Evolutionary conservation across 495 filamentous ascomycete species (phyloP), one percentile per base, ranked within the genome.

Genomic region (Penicillium dipodomyicola): DNA sequence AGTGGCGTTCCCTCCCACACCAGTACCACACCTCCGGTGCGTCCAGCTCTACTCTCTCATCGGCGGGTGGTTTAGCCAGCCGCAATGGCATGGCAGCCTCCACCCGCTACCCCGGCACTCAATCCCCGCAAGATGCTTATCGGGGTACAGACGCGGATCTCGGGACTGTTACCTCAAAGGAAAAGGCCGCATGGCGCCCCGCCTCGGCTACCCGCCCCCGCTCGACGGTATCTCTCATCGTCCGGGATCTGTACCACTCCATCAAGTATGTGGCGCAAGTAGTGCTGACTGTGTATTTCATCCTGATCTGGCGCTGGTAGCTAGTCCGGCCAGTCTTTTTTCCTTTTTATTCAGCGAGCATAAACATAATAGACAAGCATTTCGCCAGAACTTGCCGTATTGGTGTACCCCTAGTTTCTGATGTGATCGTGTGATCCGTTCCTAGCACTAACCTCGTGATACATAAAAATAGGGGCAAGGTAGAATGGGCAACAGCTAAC

Each of bases 261-360:
- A 45, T 82, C 5, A 70, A 65, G 40, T 52, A 62, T 3, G 80
- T 84, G 22, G 77, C 73, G 5, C 57, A 54, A 60, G 56, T 79
- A 14, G 82, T 80, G 23, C 48, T 82, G 45, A 55, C 53, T 8
- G 74, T 77, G 57, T 86, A 85, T 67, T 61, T 77, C 56, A 79
- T 78, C 62, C 67, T 86, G 60, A 69, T 80, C 32, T 82, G 75
- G 75, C 72, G 67, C 45, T 80, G 79, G 75, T 82, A 72, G 63
- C 58, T 55, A 37, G 37, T 45, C 40, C 39, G 51, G 42, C 17
- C 30, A 30, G 27, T n/a, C 1, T 9, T 20, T 32, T 39, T 8
- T 30, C 5, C 11, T 42, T 14, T 39, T 42, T 41, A 49, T 63
- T 63, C 32, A 55, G 54, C 60, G 64, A 58, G 58, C 25, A 65